A percentile compares a stretch with the other conserved stretches of the same genome.
Conservation (phyloP, 2,329 filamentous ascomycete genomes). For the Calonectria hawksworthii region DNA sequence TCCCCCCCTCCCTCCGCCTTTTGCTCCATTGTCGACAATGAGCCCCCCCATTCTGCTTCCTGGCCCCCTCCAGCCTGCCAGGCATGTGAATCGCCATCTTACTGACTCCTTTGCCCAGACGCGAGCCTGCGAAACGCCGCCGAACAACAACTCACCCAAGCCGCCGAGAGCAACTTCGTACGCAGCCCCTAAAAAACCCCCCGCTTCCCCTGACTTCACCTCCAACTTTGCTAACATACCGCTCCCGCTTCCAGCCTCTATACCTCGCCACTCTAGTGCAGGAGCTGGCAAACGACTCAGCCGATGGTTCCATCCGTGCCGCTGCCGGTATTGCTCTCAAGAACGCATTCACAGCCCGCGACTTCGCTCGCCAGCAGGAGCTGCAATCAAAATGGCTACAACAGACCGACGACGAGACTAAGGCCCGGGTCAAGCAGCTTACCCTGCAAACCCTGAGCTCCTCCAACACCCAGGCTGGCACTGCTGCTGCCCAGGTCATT, state of each 20-base stretch:
- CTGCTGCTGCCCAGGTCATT: constrained; percentile 94
- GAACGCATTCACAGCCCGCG: constrained; percentile 97
- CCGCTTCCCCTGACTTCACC: constrained; percentile 29
- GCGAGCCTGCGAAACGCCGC: constrained; percentile 89
- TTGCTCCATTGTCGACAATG: constrained; percentile 28
- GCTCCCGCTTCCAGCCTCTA: constrained; percentile 73
- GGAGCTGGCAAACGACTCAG: constrained; percentile 92
- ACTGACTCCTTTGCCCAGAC: constrained; percentile 72
- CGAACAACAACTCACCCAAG: constrained; percentile 93
- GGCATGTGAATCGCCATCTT: constrained; percentile 33
- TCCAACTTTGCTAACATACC: constrained; percentile 43
- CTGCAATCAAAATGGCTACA: constrained; percentile 95
- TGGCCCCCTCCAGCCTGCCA: constrained; percentile 7
- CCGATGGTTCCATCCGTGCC: constrained; percentile 86
- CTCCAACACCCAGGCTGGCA: constrained; percentile 84
- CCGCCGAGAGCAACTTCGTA: constrained; percentile 97
- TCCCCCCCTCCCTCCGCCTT: constrained; percentile 30
- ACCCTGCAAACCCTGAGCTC: constrained; percentile 91
- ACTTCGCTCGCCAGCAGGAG: constrained; percentile 87
- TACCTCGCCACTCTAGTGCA: constrained; percentile 94
- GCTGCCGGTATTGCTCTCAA: constrained; percentile 97
- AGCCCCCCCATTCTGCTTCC: constrained; percentile 24
- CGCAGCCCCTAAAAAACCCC: constrained; percentile 48
- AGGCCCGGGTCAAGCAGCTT: constrained; percentile 88
- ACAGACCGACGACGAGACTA: constrained; percentile 84